Conservation (phyloP, 805 yeast genomes). For the Wickerhamiella parazyma region DNA sequence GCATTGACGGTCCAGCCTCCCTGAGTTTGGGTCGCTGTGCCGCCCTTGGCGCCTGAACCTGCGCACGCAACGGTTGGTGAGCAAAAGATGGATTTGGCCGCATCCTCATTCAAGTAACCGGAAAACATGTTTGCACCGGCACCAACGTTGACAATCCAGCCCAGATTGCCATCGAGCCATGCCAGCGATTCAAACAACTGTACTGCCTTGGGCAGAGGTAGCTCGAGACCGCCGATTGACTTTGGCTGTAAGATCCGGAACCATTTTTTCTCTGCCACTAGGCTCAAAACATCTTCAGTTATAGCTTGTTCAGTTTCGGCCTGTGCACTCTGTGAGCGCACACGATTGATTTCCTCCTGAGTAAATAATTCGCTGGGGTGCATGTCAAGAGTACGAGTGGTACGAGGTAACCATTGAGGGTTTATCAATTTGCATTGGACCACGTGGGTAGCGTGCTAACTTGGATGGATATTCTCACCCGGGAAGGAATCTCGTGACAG, state of each 20-base stretch:
- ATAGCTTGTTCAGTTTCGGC: neutral
- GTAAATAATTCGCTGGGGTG: neutral
- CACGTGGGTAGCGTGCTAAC: too few relatives aligned
- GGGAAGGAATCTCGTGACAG: too few relatives aligned
- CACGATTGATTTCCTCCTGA: neutral
- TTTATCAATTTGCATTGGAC: too few relatives aligned
- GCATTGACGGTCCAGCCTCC: conserved; percentile 2
- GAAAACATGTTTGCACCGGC: conserved; percentile 7
- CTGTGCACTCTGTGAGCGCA: conserved; percentile 2
- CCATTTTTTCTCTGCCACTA: neutral
- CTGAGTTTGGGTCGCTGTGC: neutral
- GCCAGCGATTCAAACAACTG: neutral
- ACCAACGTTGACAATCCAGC: conserved; percentile 5
- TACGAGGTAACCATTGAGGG: too few relatives aligned
- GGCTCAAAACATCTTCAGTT: neutral
- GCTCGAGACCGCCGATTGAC: conserved; percentile 2
- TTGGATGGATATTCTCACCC: too few relatives aligned
- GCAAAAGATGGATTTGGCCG: neutral
- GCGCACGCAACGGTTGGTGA: neutral
- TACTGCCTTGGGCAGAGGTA: conserved; percentile 1
- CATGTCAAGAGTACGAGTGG: too few relatives aligned
- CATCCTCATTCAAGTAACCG: neutral
- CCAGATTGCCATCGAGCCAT: conserved; percentile 2
- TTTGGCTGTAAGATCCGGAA: conserved; percentile 1
- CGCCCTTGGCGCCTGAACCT: conserved; percentile 2